Evolutionary conservation across 768 basidiomycete genomes (phyloP), one percentile per base, ranked within the genome.

Genomic region (Kwoniella newhampshirensis): DNA sequence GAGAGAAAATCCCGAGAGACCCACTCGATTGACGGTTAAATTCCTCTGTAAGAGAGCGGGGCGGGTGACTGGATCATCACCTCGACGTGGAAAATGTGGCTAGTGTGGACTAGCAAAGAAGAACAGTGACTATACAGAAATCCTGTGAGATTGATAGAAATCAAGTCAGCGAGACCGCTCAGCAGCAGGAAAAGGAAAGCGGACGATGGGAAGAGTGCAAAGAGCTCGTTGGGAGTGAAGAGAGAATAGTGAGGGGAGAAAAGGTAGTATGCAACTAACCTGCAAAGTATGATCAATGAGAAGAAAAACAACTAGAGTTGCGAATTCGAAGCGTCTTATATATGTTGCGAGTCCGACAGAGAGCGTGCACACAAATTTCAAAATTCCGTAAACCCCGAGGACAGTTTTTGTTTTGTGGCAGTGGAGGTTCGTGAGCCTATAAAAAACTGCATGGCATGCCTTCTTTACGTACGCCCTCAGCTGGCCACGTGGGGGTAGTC

Each of bases 81-180:
- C 71, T 73, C 71, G 71, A 73, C 66, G 68, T 73, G 68, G 66
- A 70, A 67, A 67, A 63, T 67, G 64, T 68, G 68, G 65, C 71
- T 73, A 73, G 71, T 70, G 60, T 73, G 60, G 67, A 73, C 71
- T 73, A 73, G 71, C 66, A 59, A 66, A 70, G 60, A 67, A 51
- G 70, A 68, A 73, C 66, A 63, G 54, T 68, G 43, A 73, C 71
- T 73, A 73, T 73, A 73, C 68, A 73, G 71, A 73, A 67, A 73
- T 73, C 70, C 71, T 67, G 53, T 15, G 30, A 49, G 43, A 45
- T 23, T 27, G 27, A 15, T 20, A 40, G 28, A 46, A 50, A 17
- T 37, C 20, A 39, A 48, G 54, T 59, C 51, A 57, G 54, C 53
- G 46, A n/a, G 4, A 9, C 20, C 18, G 45, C 18, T 8, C 21